Percentiles rank a stretch among this genome's conserved stretches.
phyloP scores from a whole-genome alignment of 495 filamentous ascomycete species.

The Neurospora sp. region DNA sequence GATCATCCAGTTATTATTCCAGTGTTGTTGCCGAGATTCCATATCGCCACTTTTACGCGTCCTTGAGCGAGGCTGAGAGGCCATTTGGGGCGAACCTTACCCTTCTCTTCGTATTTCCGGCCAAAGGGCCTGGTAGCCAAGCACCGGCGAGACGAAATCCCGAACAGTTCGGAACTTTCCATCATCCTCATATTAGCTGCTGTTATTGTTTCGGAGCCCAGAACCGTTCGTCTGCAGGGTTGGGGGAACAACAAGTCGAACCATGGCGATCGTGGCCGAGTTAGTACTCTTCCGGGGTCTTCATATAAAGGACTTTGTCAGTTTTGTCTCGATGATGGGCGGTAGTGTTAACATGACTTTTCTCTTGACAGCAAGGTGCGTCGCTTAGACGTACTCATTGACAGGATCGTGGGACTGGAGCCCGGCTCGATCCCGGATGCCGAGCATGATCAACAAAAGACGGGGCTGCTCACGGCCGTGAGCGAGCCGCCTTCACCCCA shows the following conservation, averaged over 20 bases:
- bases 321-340: background rate
- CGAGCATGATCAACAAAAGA: background rate
- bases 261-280: constrained; percentile 62
- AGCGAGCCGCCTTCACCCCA: constrained; percentile 27
- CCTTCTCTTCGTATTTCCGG: background rate
- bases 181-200: background rate
- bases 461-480: constrained; percentile 3
- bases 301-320: background rate
- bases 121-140: background rate
- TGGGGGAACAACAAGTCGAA: background rate
- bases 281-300: constrained; percentile 30
- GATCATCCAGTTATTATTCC: background rate
- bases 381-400: constrained; percentile 68
- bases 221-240: background rate
- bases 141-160: background rate
- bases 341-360: background rate
- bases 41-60: constrained; percentile 25
- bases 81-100: background rate
- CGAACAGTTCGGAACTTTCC: background rate
- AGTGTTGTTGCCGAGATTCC: background rate
- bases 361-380: constrained; percentile 56
- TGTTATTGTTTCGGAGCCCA: background rate
- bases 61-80: constrained; percentile 1
- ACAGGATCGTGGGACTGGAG: constrained; percentile 45
- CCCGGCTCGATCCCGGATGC: constrained; percentile 15